These are phyloP conservation scores for Rhizopus microsporus DNA, from an alignment of 371 early-diverging fungal genomes.

Conservation along the genomic window DNA sequence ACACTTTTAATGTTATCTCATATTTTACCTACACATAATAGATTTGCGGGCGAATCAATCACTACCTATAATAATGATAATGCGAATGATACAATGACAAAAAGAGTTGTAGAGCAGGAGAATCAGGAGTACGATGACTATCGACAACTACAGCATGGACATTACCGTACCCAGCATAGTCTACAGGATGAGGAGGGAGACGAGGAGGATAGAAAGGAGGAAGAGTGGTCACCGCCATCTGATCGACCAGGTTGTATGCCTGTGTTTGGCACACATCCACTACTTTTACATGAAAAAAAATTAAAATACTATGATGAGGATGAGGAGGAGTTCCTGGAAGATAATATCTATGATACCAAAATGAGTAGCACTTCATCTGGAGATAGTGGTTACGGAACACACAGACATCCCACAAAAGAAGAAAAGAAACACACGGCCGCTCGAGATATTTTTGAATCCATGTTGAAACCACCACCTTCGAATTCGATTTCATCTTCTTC, in stretches of 20 bases:
- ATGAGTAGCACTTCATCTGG: constrained; percentile 24
- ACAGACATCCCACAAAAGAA: constrained; percentile 4
- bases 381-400: constrained; percentile 28
- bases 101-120: constrained; percentile 1
- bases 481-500: constrained; percentile 1
- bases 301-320: constrained; percentile 9
- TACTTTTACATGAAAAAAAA: neutral
- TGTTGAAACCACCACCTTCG: constrained; percentile 13
- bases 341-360: constrained; percentile 15
- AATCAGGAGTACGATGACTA: neutral
- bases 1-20: neutral
- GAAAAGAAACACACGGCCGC: constrained; percentile 7
- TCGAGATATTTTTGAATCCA: constrained; percentile 18
- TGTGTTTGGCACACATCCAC: constrained; percentile 14
- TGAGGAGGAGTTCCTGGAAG: constrained; percentile 3
- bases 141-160: neutral
- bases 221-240: constrained; percentile 11
- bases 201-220: neutral
- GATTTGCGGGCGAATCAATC: constrained; percentile 1
- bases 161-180: neutral
- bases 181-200: neutral
- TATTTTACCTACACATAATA: neutral
- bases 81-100: neutral
- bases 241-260: constrained; percentile 24
- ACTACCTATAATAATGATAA: neutral